Conservation (phyloP, 257 asterid genomes). For the Ocimum tenuiflorum region DNA sequence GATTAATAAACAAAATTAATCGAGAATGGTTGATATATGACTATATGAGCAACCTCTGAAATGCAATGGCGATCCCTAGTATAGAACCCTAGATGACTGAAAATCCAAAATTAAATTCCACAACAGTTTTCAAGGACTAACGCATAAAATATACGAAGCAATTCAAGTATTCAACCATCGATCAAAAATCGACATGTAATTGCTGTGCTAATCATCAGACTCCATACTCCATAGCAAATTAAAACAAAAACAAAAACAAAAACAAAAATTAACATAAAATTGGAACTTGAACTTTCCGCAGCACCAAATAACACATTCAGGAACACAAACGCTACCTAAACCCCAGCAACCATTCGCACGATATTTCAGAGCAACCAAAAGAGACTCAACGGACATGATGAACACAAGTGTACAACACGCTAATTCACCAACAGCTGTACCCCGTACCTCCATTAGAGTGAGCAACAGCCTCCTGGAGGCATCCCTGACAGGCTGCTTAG, state of each 20-base stretch:
- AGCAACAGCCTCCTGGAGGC: slow-evolving; percentile 81
- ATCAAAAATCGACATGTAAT: background rate
- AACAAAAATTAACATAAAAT: background rate
- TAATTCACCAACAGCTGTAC: slow-evolving; percentile 2
- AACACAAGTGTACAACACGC: slow-evolving; percentile 6
- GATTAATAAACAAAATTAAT: too few relatives aligned
- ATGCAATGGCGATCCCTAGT: background rate
- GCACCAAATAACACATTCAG: slow-evolving; percentile 12
- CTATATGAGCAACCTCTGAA: slow-evolving; percentile 10
- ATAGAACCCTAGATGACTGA: slow-evolving; percentile 10
- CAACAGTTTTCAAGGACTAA: background rate
- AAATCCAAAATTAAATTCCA: background rate
- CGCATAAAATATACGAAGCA: background rate
- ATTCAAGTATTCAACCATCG: background rate
- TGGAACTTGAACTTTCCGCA: slow-evolving; percentile 1
- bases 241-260: too few relatives aligned
- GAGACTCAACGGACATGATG: slow-evolving; percentile 9
- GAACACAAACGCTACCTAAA: slow-evolving; percentile 1
- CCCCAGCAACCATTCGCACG: background rate
- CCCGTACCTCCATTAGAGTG: slow-evolving; percentile 86
- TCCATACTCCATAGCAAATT: background rate
- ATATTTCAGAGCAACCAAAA: background rate
- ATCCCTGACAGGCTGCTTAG: slow-evolving; percentile 91
- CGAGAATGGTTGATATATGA: background rate
- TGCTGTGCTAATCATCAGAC: background rate